Evolutionary conservation across 2,329 filamentous ascomycete genomes (phyloP), one percentile per base, ranked within the genome.

Genomic region (Aspergillus sp.): DNA sequence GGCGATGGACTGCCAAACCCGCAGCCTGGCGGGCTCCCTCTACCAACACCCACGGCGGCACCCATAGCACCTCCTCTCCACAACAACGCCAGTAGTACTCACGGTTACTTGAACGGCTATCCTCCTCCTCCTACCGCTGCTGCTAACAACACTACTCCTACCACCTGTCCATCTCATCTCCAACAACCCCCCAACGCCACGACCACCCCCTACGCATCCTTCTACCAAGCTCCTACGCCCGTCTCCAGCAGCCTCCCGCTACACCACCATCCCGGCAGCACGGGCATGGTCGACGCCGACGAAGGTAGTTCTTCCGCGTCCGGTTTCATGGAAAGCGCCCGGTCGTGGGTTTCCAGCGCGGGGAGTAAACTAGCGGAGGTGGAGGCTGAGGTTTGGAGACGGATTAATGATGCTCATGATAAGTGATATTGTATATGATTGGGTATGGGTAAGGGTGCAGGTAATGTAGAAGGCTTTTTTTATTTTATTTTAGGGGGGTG

Each of bases 371-470:
- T 80, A 57, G 76, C 72, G 9, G 75, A 81, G 69, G 74, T 77
- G 49, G 80, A 82, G 68, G 75, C 77, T 56, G 76, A 76, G 69
- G 76, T 80, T 50, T 82, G 80, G 80, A 79, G 70, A 71, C 72
- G 73, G 61, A 77, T 82, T 55, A 80, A 80, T 69, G 68, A 72
- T 60, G 70, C 66, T 16, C 73, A 75, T 69, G 69, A 70, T 59
- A 61, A 64, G 58, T 65, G 26, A 29, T 29, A 9, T 29, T 29
- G 4, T 24, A 6, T 24, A 24, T 24, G 26, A 29, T 29, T 2
- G 26, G 7, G 26, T 29, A 9, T 29, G 7, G 7, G 26, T 29
- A 7, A 1, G 9, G 7, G 26, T 29, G 1, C 4, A 29, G 7
- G 26, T 29, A 29, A 29, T 29, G 26, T 7, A 29, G 26, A 10